Evolutionary conservation across 2,329 filamentous ascomycete genomes (phyloP), one percentile per base, ranked within the genome.

Genomic region (Aaosphaeria arxii): DNA sequence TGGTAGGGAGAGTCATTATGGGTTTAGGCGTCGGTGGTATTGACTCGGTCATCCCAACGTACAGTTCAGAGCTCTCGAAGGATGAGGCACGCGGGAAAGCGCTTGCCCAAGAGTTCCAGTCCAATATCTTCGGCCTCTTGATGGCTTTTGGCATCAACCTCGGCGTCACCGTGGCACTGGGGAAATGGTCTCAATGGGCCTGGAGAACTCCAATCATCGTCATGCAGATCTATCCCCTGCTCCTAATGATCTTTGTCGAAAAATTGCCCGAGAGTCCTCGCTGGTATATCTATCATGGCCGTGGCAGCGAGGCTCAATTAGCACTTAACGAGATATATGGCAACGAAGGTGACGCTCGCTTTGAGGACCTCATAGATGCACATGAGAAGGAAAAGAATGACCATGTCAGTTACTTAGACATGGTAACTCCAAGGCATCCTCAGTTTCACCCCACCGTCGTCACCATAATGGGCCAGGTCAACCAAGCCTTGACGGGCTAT

Each of bases 361-460:
- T 78, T 7, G 74, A 81, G 7, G 76, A 81, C 35, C 65, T 85
- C 5, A 59, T 75, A 7, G 71, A 77, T 47, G 74, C 73, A 2
- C 75, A 81, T 40, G 70, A 80, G 42, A 71, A 77, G 41, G 80
- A 82, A 54, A 69, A 70, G 39, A 72, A 71, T 31, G 63, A 76
- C 31, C 66, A 64, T 11, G 71, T 82, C 5, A 69, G 72, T 7
- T 85, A 84, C 56, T 66, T 70, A 46, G 78, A 84, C 51, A 84
- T 85, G 82, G 59, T 85, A 4, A 76, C 72, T 0, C 81, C 79
- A 0, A 64, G 71, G 0, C 74, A 80, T 38, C 66, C 71, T 7
- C 81, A 84, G 51, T 84, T 83, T 55, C 82, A 85, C 54, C 80
- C 82, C 0, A 83, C 79, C 1, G 72, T 83, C 56, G 69, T 85